Conservation (phyloP, 768 basidiomycete species). For the Phanerochaete sordida region DNA sequence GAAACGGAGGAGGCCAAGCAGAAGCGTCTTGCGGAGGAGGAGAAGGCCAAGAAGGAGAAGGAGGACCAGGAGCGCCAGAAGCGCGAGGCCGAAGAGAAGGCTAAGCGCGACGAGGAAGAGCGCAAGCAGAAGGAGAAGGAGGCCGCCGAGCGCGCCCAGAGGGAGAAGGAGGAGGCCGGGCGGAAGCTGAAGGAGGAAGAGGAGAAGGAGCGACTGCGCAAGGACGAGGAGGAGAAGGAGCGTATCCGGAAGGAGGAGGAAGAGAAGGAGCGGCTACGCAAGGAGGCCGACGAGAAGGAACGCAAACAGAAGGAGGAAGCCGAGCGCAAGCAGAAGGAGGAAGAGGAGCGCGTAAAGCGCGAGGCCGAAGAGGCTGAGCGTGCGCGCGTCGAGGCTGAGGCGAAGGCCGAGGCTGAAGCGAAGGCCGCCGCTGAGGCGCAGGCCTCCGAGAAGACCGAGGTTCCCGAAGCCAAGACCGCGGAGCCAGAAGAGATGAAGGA, state of each 20-base stretch:
- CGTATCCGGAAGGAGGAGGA: slow-evolving; percentile 20
- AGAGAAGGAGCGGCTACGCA: slow-evolving; percentile 37
- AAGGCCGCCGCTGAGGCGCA: slow-evolving; percentile 29
- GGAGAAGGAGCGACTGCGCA: slow-evolving; percentile 44
- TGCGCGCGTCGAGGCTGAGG: slow-evolving; percentile 27
- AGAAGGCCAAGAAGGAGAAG: slow-evolving; percentile 29
- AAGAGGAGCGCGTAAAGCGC: slow-evolving; percentile 29
- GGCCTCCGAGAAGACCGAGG: slow-evolving; percentile 30
- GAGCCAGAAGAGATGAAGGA: slow-evolving; percentile 32
- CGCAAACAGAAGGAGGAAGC: slow-evolving; percentile 19
- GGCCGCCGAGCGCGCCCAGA: slow-evolving; percentile 36
- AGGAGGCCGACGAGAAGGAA: slow-evolving; percentile 36
- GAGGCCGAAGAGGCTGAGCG: slow-evolving; percentile 29
- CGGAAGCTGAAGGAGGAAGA: slow-evolving; percentile 28
- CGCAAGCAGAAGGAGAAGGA: slow-evolving; percentile 30
- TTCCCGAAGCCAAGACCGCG: slow-evolving; percentile 34
- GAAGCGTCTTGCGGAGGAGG: slow-evolving; percentile 43
- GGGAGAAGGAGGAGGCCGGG: slow-evolving; percentile 34
- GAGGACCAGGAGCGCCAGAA: slow-evolving; percentile 31
- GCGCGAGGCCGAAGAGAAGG: slow-evolving; percentile 37
- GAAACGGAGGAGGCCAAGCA: slow-evolving; percentile 59
- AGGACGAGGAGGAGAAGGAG: slow-evolving; percentile 32
- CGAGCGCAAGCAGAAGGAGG: slow-evolving; percentile 37
- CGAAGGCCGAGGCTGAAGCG: slow-evolving; percentile 26
- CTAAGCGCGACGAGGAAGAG: slow-evolving; percentile 26